These are phyloP conservation scores for Hypsizygus marmoreus DNA, from an alignment of 768 basidiomycete genomes.

Conservation along the genomic window DNA sequence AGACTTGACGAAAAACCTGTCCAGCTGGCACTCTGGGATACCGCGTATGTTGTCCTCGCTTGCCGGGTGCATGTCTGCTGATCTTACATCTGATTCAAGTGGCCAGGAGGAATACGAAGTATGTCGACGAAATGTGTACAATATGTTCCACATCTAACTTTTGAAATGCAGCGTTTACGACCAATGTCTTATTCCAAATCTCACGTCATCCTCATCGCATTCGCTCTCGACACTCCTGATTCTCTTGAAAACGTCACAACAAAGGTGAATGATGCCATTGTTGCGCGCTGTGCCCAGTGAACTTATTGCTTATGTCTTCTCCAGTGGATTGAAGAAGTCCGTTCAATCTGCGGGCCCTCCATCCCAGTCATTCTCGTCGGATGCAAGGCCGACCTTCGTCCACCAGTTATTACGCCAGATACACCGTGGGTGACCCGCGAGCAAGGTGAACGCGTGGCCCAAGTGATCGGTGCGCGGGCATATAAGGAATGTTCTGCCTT, in stretches of 20 bases:
- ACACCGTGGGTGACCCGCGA: slow-evolving; percentile 67
- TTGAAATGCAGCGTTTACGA: slow-evolving; percentile 69
- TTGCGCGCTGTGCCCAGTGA: not conserved
- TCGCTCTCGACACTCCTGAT: slow-evolving; percentile 94
- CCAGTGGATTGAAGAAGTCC: slow-evolving; percentile 98
- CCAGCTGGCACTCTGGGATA: slow-evolving; percentile 97
- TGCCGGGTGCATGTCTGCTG: slow-evolving; percentile 12
- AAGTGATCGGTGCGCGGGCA: slow-evolving; percentile 83
- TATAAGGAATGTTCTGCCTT: slow-evolving; percentile 96
- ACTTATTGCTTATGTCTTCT: slow-evolving; percentile 15
- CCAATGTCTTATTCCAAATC: slow-evolving; percentile 98
- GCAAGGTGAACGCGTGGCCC: slow-evolving; percentile 81
- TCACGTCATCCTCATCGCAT: slow-evolving; percentile 98
- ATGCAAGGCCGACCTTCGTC: slow-evolving; percentile 92
- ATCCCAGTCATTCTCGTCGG: slow-evolving; percentile 96
- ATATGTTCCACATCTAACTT: slow-evolving; percentile 5
- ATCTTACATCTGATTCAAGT: slow-evolving; percentile 41
- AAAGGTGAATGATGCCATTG: slow-evolving; percentile 57
- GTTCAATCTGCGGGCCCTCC: slow-evolving; percentile 88
- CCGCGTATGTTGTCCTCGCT: slow-evolving; percentile 70
- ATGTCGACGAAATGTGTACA: slow-evolving; percentile 17
- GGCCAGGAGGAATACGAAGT: slow-evolving; percentile 99
- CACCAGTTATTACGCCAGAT: slow-evolving; percentile 43
- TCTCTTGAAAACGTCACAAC: slow-evolving; percentile 93
- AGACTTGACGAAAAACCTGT: slow-evolving; percentile 96